Evolutionary conservation across 1,284 basidiomycete species (phyloP), one percentile per base, ranked within the genome.

Genomic region (Porphyrellus sp.): DNA sequence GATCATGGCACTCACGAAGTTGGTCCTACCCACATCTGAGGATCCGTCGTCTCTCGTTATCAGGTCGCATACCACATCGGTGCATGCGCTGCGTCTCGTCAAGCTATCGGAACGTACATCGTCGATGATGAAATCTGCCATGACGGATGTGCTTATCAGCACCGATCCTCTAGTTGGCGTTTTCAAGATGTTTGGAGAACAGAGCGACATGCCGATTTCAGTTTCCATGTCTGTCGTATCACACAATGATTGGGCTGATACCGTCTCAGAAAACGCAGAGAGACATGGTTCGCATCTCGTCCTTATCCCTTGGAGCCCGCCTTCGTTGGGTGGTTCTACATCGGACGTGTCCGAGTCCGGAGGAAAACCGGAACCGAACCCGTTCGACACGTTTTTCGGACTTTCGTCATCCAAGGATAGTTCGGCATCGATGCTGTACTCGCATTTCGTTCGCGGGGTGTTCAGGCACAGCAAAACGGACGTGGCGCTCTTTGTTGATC

Each of bases 81-180:
- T 93, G 39, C 81, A 89, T 55, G 91, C 89, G 0, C 81, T 96
- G 13, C 86, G 93, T 25, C 78, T 98, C 25, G 83, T 96, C 55
- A 93, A 97, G 68, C 80, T 98, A 21, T 92, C 93, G 1, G 91
- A 96, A 46, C 90, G 95, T 61, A 90, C 90, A 1, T 96, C 91
- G 2, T 89, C 90, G 0, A 85, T 96, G 48, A 88, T 98, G 81
- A 90, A 86, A 64, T 92, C 91, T 8, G 86, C 91, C 8, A 84
- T 85, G 30, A 80, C 80, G 2, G 84, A 91, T 52, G 76, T 83
- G 8, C 73, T 93, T 45, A 74, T 91, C 25, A 78, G 76, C 9
- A 83, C 83, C 18, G 96, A 98, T 63, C 85, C 93, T 3, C 71
- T 97, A 4, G 77, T 96, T 8, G 82, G 87, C 31, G 83, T 98